Base-by-base conservation (phyloP, 2,329 filamentous ascomycete genomes). In the Beauveria caledonica region DNA sequence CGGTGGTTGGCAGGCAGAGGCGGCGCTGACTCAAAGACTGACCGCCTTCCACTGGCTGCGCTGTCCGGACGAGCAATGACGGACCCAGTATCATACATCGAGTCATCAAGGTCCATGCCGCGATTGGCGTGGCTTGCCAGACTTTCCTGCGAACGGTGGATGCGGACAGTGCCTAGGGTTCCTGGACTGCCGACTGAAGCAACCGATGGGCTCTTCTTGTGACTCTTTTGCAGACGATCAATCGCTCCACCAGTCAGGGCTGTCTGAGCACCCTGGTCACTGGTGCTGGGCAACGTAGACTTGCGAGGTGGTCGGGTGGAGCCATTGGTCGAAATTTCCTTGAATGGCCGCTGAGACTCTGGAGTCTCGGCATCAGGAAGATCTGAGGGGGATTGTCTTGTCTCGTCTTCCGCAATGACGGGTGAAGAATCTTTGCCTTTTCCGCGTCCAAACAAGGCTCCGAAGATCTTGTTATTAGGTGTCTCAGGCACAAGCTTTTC, bases 1-100 rank as follows among this genome's bases (percentile, higher is more conserved):
- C 85, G 89, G 72, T 96, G 92, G 71, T 97, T 92, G 13, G 79
- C 67, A 45, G 92, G 93, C 62, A 97, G 78, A 36, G 92, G 92
- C 42, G 91, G 91, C 77, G 76, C 70, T 33, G 75, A 72, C 40
- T 74, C 71, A 2, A 72, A 63, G 11, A 74, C 74, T 40, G 68
- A 70, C 33, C 73, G 83, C 50, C 54, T 49, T 21, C 82, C 80
- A 72, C 92, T 96, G 42, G 83, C 78, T 46, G 89, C 81, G 72
- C 91, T 97, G 44, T 82, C 82, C 40, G 91, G 90, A 65, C 91
- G 82, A 63, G 74, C 39, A 45, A 60, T 78, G 10, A 71, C 29
- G 29, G 72, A 63, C 19, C 69, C 66, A 10, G 69, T 64, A 17
- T 78, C 77, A 11, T 75, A 69, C 1, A 71, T 66, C 36, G 68